Evolutionary conservation across 352 stramenopile genomes (phyloP).

Genomic region (Phytophthora pseudosyringae): DNA sequence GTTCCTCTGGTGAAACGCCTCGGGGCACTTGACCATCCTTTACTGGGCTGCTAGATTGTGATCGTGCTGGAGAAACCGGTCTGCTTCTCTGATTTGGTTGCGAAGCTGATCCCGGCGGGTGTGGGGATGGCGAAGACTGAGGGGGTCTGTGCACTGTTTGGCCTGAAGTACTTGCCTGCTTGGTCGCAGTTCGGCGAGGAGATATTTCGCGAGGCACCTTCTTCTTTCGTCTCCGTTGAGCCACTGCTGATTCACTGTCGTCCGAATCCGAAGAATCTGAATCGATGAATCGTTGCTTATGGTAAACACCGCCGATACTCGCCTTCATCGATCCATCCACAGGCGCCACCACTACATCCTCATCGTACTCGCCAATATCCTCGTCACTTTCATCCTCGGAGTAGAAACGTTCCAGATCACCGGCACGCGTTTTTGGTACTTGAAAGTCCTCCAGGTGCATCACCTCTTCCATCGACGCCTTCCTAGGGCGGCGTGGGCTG

Average conservation of each 20-base stretch:
- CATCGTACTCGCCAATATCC: slow-evolving; percentile 46
- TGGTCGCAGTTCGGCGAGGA: slow-evolving; percentile 8
- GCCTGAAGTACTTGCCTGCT: slow-evolving; percentile 6
- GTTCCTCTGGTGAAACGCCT: slow-evolving; percentile 4
- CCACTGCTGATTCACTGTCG: slow-evolving; percentile 13
- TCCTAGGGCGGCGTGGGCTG: slow-evolving; percentile 14
- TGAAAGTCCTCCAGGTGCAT: slow-evolving; percentile 83
- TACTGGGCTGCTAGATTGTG: slow-evolving; percentile 3
- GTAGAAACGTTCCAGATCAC: slow-evolving; percentile 82
- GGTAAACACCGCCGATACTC: slow-evolving; percentile 39
- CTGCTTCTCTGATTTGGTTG: slow-evolving; percentile 18
- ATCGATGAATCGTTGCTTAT: slow-evolving; percentile 81
- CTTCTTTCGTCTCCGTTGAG: slow-evolving; percentile 10
- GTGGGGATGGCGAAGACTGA: slow-evolving; percentile 8
- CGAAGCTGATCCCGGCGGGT: slow-evolving; percentile 6
- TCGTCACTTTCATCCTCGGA: slow-evolving; percentile 76
- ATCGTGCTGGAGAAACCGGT: slow-evolving; percentile 15
- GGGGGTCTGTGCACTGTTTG: neutral
- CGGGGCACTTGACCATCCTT: slow-evolving; percentile 1
- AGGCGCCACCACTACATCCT: slow-evolving; percentile 60
- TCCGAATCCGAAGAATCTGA: slow-evolving; percentile 67
- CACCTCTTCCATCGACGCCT: slow-evolving; percentile 40
- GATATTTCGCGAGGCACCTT: slow-evolving; percentile 10
- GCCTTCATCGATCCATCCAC: slow-evolving; percentile 36
- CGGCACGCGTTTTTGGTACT: slow-evolving; percentile 57